Base-by-base conservation (phyloP, 306 rosid species). In the Quercus suber region DNA sequence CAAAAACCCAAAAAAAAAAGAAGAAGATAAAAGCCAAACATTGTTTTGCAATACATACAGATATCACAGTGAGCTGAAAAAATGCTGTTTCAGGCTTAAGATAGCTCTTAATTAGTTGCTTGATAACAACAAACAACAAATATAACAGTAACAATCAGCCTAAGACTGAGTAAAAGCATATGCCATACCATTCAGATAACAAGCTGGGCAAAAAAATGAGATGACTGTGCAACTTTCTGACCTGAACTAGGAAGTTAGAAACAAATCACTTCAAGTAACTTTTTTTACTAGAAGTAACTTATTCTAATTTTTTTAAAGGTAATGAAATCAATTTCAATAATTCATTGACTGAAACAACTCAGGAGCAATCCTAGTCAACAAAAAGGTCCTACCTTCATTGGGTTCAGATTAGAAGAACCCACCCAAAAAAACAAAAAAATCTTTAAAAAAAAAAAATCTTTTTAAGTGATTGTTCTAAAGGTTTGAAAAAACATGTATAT, bases 41-140 rank as follows among this genome's bases (percentile, higher is more conserved):
- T 33, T 59, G 73, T 55, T 79, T 86, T 58, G 57, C 70, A 69
- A 58, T 53, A 49, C 67, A 52, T 41, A 60, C 68, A 51, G 5
- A 55, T 57, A 37, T 61, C 68, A 72, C 73, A n/a, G 13, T 19
- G 69, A 81, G 56, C 17, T 31, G 82, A 71, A 74, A 74, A 6
- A 61, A 81, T 65, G 28, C 27, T 78, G 23, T 67, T 58, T 20
- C 31, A 75, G 37, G 60, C 74, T 56, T 51, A 3, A 15, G 73
- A 64, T 75, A 49, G 20, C 64, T 43, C 69, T 55, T 73, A 74
- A 61, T 27, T 57, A 71, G 70, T 41, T 74, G 58, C 74, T 35
- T 23, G 28, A 18, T 45, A 45, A 45, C 53, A 45, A 45, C 17
- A 43, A 45, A n/a, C 55, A 78, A 73, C 53, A 43, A 45, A n/a